These are phyloP conservation scores for Leonotis leonurus DNA, from an alignment of 257 asterid species.

Conservation along the genomic window DNA sequence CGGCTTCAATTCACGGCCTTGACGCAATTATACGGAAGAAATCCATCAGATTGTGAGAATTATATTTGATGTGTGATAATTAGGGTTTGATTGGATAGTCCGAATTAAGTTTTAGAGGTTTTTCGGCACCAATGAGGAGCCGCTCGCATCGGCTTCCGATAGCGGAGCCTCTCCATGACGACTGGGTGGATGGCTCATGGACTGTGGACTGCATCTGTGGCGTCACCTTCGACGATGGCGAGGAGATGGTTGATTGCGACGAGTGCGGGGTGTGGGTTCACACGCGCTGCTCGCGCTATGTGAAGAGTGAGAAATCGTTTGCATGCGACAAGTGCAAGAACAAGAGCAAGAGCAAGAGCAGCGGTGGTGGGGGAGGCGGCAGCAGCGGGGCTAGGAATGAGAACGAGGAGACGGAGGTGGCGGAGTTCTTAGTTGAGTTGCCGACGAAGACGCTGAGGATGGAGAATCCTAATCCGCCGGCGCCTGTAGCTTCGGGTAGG, in stretches of 20 bases:
- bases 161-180: conserved; percentile 62
- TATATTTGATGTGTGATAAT: conserved; percentile 18
- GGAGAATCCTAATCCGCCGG: conserved; percentile 45
- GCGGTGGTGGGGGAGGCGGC: conserved; percentile 16
- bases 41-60: conserved; percentile 2
- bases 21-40: background rate
- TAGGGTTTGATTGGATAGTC: conserved; percentile 34
- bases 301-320: conserved; percentile 76
- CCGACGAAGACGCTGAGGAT: conserved; percentile 84
- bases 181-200: conserved; percentile 70
- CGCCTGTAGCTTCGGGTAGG: conserved; percentile 33
- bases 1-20: conserved; percentile 6
- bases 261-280: conserved; percentile 94
- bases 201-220: too few species aligned
- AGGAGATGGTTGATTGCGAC: too few species aligned
- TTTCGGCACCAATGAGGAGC: conserved; percentile 55
- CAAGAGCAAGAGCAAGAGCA: conserved; percentile 35
- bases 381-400: conserved; percentile 37
- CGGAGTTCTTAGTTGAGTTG: conserved; percentile 74
- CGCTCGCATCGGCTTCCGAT: conserved; percentile 76
- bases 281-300: conserved; percentile 85
- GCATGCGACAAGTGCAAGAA: conserved; percentile 88
- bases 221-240: too few species aligned
- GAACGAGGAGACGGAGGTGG: conserved; percentile 93
- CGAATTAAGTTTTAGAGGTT: conserved; percentile 23